Evolutionary conservation across 2,329 filamentous ascomycete species (phyloP).

Genomic region (Colletotrichum orbiculare): DNA sequence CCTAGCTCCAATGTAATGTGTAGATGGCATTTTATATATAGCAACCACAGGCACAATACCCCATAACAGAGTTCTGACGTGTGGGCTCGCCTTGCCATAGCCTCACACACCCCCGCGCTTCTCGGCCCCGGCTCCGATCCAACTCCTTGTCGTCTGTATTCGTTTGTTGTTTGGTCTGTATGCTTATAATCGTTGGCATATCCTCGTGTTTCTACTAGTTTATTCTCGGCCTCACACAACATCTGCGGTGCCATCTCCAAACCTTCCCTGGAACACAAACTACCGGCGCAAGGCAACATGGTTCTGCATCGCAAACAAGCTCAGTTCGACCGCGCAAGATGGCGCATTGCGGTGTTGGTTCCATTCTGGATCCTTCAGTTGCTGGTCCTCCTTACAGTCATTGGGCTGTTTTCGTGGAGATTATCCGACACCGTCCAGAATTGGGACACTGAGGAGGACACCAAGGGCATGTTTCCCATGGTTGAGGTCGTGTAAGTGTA

Average conservation of each 20-base stretch:
- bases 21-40: slow-evolving; percentile 35
- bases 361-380: slow-evolving; percentile 64
- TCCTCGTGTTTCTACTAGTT: slow-evolving; percentile 19
- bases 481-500: slow-evolving; percentile 63
- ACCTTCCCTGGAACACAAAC: slow-evolving; percentile 10
- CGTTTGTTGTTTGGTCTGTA: slow-evolving; percentile 9
- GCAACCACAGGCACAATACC: slow-evolving; percentile 18
- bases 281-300: slow-evolving; percentile 42
- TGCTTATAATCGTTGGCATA: slow-evolving; percentile 26
- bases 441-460: slow-evolving; percentile 52
- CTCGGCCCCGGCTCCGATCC: slow-evolving; percentile 23
- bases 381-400: slow-evolving; percentile 55
- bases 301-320: slow-evolving; percentile 61
- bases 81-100: slow-evolving; percentile 28
- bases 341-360: slow-evolving; percentile 59
- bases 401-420: slow-evolving; percentile 65
- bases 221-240: slow-evolving; percentile 22
- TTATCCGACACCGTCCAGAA: slow-evolving; percentile 58
- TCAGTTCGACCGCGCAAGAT: slow-evolving; percentile 63
- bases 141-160: slow-evolving; percentile 13
- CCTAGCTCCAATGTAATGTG: slow-evolving; percentile 17
- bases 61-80: slow-evolving; percentile 22
- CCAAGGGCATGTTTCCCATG: slow-evolving; percentile 50
- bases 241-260: slow-evolving; percentile 15
- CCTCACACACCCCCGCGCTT: slow-evolving; percentile 32